These are phyloP conservation scores for Gomphus bonarii DNA, from an alignment of 1,284 basidiomycete species.

Conservation along the genomic window DNA sequence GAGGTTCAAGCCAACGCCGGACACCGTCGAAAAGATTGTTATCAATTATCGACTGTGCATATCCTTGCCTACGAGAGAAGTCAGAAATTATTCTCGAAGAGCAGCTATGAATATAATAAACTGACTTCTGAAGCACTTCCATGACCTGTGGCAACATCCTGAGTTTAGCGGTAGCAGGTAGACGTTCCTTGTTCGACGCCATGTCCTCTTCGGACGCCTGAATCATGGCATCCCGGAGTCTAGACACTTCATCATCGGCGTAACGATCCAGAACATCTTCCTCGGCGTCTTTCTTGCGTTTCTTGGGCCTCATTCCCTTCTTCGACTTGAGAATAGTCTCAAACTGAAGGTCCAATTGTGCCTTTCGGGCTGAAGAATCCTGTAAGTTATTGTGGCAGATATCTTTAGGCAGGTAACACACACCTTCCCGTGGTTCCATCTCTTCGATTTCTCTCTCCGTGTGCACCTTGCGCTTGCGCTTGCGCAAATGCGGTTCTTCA, in stretches of 20 bases:
- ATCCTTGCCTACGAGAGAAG: constrained; percentile 39
- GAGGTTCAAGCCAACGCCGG: constrained; percentile 87
- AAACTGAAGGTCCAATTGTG: constrained; percentile 60
- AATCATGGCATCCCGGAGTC: constrained; percentile 80
- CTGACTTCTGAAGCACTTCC: constrained; percentile 90
- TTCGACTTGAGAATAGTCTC: constrained; percentile 81
- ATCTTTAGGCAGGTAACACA: constrained; percentile 17
- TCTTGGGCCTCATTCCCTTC: constrained; percentile 50
- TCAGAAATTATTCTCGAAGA: constrained; percentile 34
- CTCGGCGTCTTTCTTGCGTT: constrained; percentile 62
- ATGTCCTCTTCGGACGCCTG: constrained; percentile 81
- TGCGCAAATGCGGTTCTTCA: constrained; percentile 29
- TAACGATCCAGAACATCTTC: constrained; percentile 76
- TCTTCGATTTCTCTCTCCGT: constrained; percentile 50
- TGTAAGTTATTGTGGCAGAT: not conserved
- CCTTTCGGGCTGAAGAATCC: constrained; percentile 41
- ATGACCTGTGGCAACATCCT: constrained; percentile 81
- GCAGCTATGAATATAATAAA: constrained; percentile 14
- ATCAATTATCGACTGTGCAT: constrained; percentile 86
- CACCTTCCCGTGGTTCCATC: constrained; percentile 64
- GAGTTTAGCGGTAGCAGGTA: constrained; percentile 84
- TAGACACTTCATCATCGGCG: constrained; percentile 86
- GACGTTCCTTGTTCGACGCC: constrained; percentile 68
- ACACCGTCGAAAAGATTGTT: constrained; percentile 92
- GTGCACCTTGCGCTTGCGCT: constrained; percentile 34